Percentiles rank a stretch among this genome's conserved stretches.
Conservation (phyloP, 2,329 filamentous ascomycete species). For the Talaromyces funiculosus region DNA sequence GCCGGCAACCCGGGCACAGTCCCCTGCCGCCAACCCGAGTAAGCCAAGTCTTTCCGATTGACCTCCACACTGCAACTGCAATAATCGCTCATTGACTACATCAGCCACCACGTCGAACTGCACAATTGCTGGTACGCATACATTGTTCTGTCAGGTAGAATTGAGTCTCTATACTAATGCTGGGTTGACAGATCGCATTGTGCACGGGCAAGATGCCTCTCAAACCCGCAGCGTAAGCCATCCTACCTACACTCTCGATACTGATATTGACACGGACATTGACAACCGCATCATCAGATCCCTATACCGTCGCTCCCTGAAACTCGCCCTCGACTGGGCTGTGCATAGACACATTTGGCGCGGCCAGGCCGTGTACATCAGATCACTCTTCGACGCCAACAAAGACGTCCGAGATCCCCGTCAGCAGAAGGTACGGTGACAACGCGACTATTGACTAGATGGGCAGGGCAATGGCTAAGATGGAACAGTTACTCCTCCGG, state of each 20-base stretch:
- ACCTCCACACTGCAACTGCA: background rate
- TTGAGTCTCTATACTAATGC: background rate
- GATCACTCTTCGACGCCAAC: constrained; percentile 92
- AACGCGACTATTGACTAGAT: background rate
- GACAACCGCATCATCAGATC: constrained; percentile 38
- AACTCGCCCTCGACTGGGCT: constrained; percentile 91
- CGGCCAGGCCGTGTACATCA: constrained; percentile 92
- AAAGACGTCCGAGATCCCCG: constrained; percentile 75
- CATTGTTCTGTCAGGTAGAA: background rate
- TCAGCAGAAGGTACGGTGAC: constrained; percentile 65
- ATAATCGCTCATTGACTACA: background rate
- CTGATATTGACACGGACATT: background rate
- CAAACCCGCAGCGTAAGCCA: constrained; percentile 14
- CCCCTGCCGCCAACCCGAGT: constrained; percentile 11
- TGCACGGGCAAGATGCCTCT: constrained; percentile 12
- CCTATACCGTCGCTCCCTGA: constrained; percentile 87
- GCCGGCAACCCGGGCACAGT: constrained; percentile 15
- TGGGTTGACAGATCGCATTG: background rate
- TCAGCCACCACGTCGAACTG: background rate
- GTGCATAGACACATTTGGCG: constrained; percentile 91
- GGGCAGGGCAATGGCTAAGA: background rate
- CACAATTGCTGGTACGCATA: background rate
- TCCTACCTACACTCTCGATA: background rate
- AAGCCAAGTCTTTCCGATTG: constrained; percentile 3
- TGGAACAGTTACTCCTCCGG: constrained; percentile 65